A percentile compares a stretch with the other conserved stretches of the same genome.
These are phyloP conservation scores for Pseudopithomyces chartarum DNA, from an alignment of 2,329 filamentous ascomycete species.

Conservation along the genomic window DNA sequence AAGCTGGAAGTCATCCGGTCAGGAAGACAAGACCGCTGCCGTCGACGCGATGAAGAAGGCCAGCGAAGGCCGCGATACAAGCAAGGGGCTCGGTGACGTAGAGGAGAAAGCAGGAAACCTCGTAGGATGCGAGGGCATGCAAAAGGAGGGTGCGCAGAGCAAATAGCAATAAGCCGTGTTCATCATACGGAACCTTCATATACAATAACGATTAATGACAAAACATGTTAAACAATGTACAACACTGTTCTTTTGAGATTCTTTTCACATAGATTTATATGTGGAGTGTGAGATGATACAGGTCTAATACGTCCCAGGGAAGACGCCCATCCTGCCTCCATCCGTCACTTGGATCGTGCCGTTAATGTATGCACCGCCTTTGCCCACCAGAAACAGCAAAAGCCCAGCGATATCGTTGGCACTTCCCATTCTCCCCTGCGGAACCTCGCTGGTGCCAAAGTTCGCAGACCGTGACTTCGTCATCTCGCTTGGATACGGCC, in stretches of 20 bases:
- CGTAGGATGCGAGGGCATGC: conserved; percentile 72
- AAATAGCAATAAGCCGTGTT: conserved; percentile 25
- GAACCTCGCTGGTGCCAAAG: conserved; percentile 43
- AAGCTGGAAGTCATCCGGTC: conserved; percentile 67
- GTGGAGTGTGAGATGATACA: background rate
- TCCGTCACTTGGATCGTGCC: conserved; percentile 57
- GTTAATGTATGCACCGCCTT: conserved; percentile 59
- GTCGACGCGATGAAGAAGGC: conserved; percentile 67
- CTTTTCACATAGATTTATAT: background rate
- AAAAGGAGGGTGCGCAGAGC: conserved; percentile 46
- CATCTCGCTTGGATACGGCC: conserved; percentile 54
- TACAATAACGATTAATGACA: background rate
- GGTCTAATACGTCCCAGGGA: conserved; percentile 40
- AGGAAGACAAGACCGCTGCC: conserved; percentile 67
- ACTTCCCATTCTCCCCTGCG: conserved; percentile 47
- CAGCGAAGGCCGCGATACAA: conserved; percentile 59
- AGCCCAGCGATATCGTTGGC: conserved; percentile 56
- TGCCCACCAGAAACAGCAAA: conserved; percentile 57
- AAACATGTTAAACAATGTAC: no score
- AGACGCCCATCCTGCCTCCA: conserved; percentile 48
- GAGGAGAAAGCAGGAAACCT: conserved; percentile 69
- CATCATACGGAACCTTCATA: background rate
- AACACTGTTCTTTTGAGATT: no score
- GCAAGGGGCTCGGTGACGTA: conserved; percentile 63
- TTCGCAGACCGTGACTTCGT: conserved; percentile 28